Conservation (phyloP, 2,329 filamentous ascomycete species). For the Onygenales sp. region DNA sequence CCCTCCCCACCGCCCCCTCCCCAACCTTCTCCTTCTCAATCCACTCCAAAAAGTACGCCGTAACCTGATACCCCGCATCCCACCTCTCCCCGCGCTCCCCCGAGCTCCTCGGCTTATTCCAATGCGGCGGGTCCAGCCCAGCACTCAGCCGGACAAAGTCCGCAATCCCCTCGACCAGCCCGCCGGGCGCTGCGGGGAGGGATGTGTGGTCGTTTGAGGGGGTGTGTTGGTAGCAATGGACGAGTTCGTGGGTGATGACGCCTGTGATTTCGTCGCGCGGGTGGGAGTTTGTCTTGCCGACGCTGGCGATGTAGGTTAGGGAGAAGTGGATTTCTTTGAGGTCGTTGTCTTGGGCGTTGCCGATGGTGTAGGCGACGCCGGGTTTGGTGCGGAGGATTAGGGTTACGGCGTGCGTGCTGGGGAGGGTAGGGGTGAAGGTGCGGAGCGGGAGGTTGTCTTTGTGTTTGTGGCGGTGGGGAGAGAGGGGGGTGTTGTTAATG, state of each 20-base stretch:
- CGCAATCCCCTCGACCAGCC: slow-evolving; percentile 81
- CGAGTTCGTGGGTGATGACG: slow-evolving; percentile 83
- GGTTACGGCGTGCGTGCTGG: slow-evolving; percentile 74
- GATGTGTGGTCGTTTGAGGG: slow-evolving; percentile 31
- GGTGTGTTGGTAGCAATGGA: slow-evolving; percentile 88
- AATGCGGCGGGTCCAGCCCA: slow-evolving; percentile 69
- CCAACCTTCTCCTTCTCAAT: slow-evolving; percentile 63
- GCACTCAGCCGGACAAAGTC: slow-evolving; percentile 81
- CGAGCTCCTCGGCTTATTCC: slow-evolving; percentile 47
- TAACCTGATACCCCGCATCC: slow-evolving; percentile 85
- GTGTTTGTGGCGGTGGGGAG: slow-evolving; percentile 7
- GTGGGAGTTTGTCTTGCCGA: slow-evolving; percentile 14
- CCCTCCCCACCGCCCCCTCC: slow-evolving; percentile 54
- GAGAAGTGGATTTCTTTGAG: slow-evolving; percentile 93
- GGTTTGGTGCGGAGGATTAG: slow-evolving; percentile 68
- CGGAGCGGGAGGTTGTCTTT: background rate
- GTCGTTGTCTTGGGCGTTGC: slow-evolving; percentile 65
- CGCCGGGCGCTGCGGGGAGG: slow-evolving; percentile 46
- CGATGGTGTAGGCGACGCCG: slow-evolving; percentile 84
- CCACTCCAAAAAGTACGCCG: slow-evolving; percentile 84
- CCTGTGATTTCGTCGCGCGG: slow-evolving; percentile 59
- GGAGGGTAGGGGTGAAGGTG: slow-evolving; percentile 31
- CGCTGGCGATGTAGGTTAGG: slow-evolving; percentile 56
- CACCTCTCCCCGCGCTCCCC: slow-evolving; percentile 52
- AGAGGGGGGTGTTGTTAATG: background rate